These are phyloP conservation scores for Mimosa pudica DNA, from an alignment of 306 rosid genomes.

Conservation along the genomic window DNA sequence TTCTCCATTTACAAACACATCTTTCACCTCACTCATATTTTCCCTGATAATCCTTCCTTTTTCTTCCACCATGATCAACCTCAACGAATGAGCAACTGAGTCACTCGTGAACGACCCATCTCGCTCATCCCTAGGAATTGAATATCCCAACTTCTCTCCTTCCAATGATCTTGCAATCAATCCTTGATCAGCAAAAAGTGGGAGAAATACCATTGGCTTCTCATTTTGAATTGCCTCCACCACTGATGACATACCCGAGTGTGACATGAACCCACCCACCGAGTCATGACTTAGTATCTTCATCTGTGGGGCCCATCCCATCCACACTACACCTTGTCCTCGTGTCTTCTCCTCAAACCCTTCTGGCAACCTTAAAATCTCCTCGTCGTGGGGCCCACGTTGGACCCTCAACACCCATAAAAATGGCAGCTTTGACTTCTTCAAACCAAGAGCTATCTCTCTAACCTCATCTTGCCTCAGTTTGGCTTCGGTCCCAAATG, in stretches of 20 bases:
- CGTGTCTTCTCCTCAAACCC: slow-evolving; percentile 38
- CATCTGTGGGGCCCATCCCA: background rate
- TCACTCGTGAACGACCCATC: background rate
- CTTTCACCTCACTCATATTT: background rate
- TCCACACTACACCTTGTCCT: background rate
- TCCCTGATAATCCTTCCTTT: background rate
- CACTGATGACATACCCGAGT: background rate
- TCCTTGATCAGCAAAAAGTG: slow-evolving; percentile 38
- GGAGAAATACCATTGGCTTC: slow-evolving; percentile 1
- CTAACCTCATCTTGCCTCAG: background rate
- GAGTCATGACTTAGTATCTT: background rate
- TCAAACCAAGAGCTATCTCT: background rate
- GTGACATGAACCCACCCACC: background rate
- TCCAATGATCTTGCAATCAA: slow-evolving; percentile 31
- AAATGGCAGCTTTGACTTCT: background rate
- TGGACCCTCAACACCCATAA: background rate
- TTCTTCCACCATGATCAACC: background rate
- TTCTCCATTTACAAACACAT: background rate
- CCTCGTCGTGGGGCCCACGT: background rate
- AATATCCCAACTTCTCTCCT: slow-evolving; percentile 22
- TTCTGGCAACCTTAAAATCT: background rate
- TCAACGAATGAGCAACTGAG: background rate
- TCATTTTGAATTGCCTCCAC: background rate
- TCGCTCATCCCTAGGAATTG: background rate
- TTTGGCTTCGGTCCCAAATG: background rate